Percentiles rank a stretch among this genome's conserved stretches.
Evolutionary conservation across 129 eudicot species (phyloP).

Genomic region (Saussurea involucrata): DNA sequence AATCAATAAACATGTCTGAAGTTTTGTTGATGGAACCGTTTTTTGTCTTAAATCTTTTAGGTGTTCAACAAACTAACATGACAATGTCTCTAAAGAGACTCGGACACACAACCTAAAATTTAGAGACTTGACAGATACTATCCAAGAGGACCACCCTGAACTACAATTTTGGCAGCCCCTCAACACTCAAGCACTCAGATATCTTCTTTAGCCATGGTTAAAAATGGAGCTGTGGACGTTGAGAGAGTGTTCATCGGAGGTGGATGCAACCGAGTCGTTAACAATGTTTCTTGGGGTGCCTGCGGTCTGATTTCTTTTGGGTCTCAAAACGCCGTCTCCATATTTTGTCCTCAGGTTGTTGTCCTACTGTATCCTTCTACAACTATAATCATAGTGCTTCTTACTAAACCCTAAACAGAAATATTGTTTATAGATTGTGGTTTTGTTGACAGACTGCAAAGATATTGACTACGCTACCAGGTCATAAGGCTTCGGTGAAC

Average conservation of each 20-base stretch:
- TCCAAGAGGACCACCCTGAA: background rate
- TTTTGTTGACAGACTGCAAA: constrained; percentile 50
- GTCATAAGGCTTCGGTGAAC: constrained; percentile 83
- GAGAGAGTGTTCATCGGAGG: constrained; percentile 82
- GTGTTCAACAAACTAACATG: background rate
- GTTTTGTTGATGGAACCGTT: background rate
- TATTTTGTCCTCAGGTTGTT: constrained; percentile 73
- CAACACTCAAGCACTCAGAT: background rate
- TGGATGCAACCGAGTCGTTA: constrained; percentile 89
- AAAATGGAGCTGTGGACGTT: constrained; percentile 32
- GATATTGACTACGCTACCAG: constrained; percentile 81
- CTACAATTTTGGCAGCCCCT: background rate
- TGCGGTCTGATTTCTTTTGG: constrained; percentile 74
- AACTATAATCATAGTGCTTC: background rate
- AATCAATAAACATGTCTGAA: background rate
- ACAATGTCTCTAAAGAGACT: background rate
- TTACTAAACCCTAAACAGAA: background rate
- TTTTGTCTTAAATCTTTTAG: background rate
- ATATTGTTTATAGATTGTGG: background rate
- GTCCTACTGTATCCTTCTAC: background rate
- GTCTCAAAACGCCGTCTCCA: constrained; percentile 90
- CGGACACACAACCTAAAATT: background rate
- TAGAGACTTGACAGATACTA: background rate
- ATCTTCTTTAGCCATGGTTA: constrained; percentile 23
- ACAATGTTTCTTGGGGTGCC: constrained; percentile 98